Percentiles rank a stretch among this genome's conserved stretches.
Evolutionary conservation across 1,284 basidiomycete species (phyloP).

Genomic region (Phylloboletellus chloephorus): DNA sequence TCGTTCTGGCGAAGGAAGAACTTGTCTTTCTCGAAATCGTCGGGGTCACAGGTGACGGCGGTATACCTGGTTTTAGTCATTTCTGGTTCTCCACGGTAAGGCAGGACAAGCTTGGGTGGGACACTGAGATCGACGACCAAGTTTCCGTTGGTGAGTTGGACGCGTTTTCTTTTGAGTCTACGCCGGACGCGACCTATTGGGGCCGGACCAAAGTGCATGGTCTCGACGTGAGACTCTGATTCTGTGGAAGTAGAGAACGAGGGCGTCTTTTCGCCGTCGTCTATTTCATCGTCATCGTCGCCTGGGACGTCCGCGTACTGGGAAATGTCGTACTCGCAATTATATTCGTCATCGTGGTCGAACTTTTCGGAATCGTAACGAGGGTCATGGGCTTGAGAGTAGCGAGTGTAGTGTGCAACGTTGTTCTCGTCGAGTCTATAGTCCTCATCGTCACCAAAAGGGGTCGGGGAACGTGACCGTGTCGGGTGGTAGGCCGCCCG

Average conservation of each 20-base stretch:
- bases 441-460: conserved; percentile 64
- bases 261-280: conserved; percentile 37
- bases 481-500: conserved; percentile 44
- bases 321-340: conserved; percentile 30
- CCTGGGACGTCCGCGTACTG: conserved; percentile 29
- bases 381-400: conserved; percentile 25
- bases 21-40: conserved; percentile 81
- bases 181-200: conserved; percentile 73
- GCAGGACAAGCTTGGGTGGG: conserved; percentile 80
- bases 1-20: conserved; percentile 86
- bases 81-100: conserved; percentile 76
- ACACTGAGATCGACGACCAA: conserved; percentile 81
- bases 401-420: conserved; percentile 49
- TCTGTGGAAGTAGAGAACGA: conserved; percentile 36
- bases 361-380: conserved; percentile 33
- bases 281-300: conserved; percentile 21
- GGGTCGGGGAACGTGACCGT: conserved; percentile 68
- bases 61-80: conserved; percentile 82
- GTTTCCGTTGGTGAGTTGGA: conserved; percentile 78
- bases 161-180: conserved; percentile 70
- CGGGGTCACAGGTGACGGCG: conserved; percentile 89
- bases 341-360: conserved; percentile 9
- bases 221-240: conserved; percentile 46
- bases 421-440: conserved; percentile 53
- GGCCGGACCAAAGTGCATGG: conserved; percentile 84